These are phyloP conservation scores for Aspergillus sp. DNA, from an alignment of 2,329 filamentous ascomycete genomes.

Conservation along the genomic window DNA sequence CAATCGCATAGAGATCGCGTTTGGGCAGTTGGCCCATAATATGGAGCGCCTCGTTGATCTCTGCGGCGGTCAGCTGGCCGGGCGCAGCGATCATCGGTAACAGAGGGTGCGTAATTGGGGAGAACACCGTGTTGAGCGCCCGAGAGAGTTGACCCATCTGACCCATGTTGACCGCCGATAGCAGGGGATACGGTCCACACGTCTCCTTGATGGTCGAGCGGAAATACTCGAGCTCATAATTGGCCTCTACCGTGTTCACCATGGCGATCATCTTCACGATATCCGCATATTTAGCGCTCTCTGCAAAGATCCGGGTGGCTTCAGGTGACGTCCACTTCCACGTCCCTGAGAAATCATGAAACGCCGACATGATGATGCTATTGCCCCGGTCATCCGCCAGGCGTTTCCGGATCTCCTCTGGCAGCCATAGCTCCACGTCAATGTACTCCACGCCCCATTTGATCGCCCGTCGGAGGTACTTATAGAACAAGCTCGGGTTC, in stretches of 20 bases:
- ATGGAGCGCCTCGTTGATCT: slow-evolving; percentile 77
- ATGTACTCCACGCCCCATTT: slow-evolving; percentile 90
- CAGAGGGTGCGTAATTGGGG: slow-evolving; percentile 81
- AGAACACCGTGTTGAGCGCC: slow-evolving; percentile 81
- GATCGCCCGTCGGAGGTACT: slow-evolving; percentile 77
- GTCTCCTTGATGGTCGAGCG: slow-evolving; percentile 70
- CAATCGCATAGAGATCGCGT: slow-evolving; percentile 77
- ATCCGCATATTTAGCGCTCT: slow-evolving; percentile 72
- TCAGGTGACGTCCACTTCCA: slow-evolving; percentile 79
- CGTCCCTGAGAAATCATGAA: slow-evolving; percentile 80
- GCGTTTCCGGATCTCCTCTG: slow-evolving; percentile 67
- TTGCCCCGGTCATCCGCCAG: slow-evolving; percentile 70
- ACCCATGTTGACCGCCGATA: slow-evolving; percentile 86
- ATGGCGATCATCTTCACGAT: slow-evolving; percentile 90
- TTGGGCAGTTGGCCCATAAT: slow-evolving; percentile 78
- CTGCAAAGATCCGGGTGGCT: slow-evolving; percentile 68
- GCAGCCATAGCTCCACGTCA: slow-evolving; percentile 84
- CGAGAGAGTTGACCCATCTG: slow-evolving; percentile 81
- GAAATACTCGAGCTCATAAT: slow-evolving; percentile 89
- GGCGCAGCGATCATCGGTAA: slow-evolving; percentile 81
- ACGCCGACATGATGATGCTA: slow-evolving; percentile 86
- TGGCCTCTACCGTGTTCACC: slow-evolving; percentile 76
- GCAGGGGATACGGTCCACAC: slow-evolving; percentile 64
- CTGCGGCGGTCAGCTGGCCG: slow-evolving; percentile 78
- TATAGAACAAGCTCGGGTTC: slow-evolving; percentile 69